Conservation (phyloP, 306 rosid genomes). For the Rubus idaeus region DNA sequence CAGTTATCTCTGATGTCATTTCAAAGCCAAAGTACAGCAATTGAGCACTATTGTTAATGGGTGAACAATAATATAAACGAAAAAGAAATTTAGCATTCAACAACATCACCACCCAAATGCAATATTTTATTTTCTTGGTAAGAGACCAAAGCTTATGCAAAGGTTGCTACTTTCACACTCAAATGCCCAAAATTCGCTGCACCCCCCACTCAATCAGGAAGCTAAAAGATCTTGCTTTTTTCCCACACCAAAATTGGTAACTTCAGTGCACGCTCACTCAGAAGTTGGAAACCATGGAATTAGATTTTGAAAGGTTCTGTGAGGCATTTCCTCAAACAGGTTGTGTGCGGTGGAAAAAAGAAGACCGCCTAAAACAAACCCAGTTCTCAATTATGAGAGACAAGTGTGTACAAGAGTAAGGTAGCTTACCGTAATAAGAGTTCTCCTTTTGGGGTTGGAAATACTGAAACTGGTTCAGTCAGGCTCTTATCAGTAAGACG, state of each 20-base stretch:
- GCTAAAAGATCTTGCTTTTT: background rate
- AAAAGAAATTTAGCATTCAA: background rate
- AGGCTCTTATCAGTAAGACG: background rate
- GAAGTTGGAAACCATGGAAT: background rate
- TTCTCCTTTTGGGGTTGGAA: background rate
- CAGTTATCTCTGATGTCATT: background rate
- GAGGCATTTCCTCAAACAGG: constrained; percentile 19
- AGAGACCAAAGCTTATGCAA: background rate
- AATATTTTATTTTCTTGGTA: background rate
- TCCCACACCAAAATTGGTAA: background rate
- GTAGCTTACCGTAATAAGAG: constrained; percentile 5
- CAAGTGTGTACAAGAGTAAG: background rate
- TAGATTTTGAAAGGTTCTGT: background rate
- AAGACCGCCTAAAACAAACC: background rate
- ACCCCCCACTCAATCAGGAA: background rate
- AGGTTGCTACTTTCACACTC: background rate
- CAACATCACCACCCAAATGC: background rate
- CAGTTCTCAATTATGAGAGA: background rate
- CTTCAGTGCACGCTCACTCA: background rate
- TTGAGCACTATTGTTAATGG: background rate
- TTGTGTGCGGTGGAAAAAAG: background rate
- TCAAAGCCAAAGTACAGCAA: background rate
- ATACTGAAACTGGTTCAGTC: background rate
- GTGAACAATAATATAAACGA: background rate
- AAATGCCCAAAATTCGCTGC: background rate